Base-by-base conservation (phyloP, 2,329 filamentous ascomycete genomes). In the Tolypocladium album region DNA sequence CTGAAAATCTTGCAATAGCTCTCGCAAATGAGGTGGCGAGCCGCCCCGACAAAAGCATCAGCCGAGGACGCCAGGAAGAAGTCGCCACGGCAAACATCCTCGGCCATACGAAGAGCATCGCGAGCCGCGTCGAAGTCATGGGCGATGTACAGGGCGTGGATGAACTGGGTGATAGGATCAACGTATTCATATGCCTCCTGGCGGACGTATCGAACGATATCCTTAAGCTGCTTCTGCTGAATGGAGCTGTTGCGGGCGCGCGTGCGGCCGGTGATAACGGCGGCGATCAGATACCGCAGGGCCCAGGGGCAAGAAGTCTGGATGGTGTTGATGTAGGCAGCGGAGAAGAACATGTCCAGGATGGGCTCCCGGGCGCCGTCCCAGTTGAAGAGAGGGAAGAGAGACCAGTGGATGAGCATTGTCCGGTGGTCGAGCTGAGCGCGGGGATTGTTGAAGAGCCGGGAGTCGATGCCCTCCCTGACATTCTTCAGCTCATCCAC, bases 1-100 rank as follows among this genome's bases (percentile, higher is more conserved):
- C 96, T 92, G 77, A 97, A 95, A 74, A 99, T 99, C 85, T 97
- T 97, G 90, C 94, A 99, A 84, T 99, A 99, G 75, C 87, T 92
- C 82, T 99, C 94, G 59, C 93, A 97, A 75, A 99, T 97, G 62
- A 99, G 82, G 81, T 99, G 94, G 71, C 94, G 85, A 45, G 94
- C 94, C 56, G 91, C 88, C 71, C 97, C 93, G 64, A 99, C 90
- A 72, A 99, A 99, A 50, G 86, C 82, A 69, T 97, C 93, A 40
- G 90, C 87, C 4, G 89, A 85, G 24, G 86, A 88, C 60, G 89
- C 85, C 61, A 99, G 84, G 88, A 99, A 99, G 82, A 99, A 97
- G 77, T 99, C 94, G 70, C 86, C 85, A 68, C 90, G 89, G 69
- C 97, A 84, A 65, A 99, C 91, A 75, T 94, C 87, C 77, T 97